Evolutionary conservation across 805 yeast genomes (phyloP).

Genomic region (Candida parachauliodes): DNA sequence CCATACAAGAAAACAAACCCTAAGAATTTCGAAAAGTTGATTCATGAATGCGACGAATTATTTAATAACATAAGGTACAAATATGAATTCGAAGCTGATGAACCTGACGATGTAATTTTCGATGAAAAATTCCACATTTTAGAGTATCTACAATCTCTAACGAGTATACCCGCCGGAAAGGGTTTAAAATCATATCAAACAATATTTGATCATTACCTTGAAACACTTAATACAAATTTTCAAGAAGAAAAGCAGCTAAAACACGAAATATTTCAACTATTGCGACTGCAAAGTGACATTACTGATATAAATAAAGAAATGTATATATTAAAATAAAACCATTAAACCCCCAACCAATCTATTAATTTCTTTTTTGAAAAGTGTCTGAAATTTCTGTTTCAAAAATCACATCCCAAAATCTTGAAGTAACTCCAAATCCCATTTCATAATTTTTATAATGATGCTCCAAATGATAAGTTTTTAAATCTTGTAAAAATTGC

Average conservation of each 20-base stretch:
- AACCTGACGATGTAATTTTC: conserved; percentile 5
- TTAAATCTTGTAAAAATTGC: conserved; percentile 65
- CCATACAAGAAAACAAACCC: conserved; percentile 9
- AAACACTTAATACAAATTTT: conserved; percentile 4
- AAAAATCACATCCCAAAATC: conserved; percentile 91
- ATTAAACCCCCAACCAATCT: background rate
- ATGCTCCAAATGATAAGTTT: conserved; percentile 92
- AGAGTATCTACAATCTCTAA: conserved; percentile 8
- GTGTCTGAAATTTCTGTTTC: conserved; percentile 68
- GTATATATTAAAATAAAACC: conserved; percentile 3
- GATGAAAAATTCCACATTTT: conserved; percentile 9
- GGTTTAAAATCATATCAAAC: conserved; percentile 3
- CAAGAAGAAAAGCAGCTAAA: conserved; percentile 1
- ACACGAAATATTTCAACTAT: background rate
- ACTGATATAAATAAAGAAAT: background rate
- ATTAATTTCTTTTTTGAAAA: conserved; percentile 37
- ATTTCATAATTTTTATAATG: conserved; percentile 95
- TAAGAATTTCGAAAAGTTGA: conserved; percentile 12
- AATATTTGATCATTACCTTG: conserved; percentile 7
- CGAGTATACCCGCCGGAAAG: background rate
- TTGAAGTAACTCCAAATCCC: conserved; percentile 94
- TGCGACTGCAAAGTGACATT: background rate
- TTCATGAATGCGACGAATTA: conserved; percentile 21
- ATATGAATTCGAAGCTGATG: conserved; percentile 24
- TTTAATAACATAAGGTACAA: conserved; percentile 22